Conservation (phyloP, 169 alveolate species). For the Plasmodium adleri region DNA sequence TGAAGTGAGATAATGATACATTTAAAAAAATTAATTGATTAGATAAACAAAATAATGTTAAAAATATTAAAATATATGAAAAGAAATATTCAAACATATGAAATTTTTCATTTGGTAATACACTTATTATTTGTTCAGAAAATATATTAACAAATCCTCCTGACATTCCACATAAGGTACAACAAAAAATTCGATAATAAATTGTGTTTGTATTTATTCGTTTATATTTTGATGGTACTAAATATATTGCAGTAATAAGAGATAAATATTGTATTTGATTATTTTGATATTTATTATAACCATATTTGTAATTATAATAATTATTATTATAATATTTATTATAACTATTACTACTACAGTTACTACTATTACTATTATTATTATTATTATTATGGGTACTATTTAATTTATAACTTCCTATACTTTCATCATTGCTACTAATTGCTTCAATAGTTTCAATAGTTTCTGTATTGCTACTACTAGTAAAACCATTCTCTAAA, state of each 20-base stretch:
- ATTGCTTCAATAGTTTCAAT: neutral
- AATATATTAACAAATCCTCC: constrained; percentile 72
- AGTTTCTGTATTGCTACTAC: neutral
- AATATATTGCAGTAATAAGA: constrained; percentile 30
- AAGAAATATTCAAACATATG: constrained; percentile 34
- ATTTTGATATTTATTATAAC: neutral
- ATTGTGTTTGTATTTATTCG: neutral
- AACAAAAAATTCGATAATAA: constrained; percentile 48
- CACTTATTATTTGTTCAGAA: constrained; percentile 56
- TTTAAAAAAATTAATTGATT: constrained; percentile 54
- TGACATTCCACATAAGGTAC: constrained; percentile 60
- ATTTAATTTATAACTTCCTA: neutral
- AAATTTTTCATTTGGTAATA: constrained; percentile 29
- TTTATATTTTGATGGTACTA: neutral
- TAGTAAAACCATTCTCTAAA: neutral
- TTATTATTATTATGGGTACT: neutral
- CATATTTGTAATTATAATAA: neutral
- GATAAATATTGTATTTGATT: constrained; percentile 20
- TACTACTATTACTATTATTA: neutral
- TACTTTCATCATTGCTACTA: neutral
- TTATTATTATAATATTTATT: neutral
- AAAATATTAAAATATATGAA: constrained; percentile 24
- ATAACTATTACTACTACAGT: neutral
- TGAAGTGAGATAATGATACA: constrained; percentile 35
- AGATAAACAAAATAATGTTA: constrained; percentile 46